Conservation (phyloP, 805 yeast species). For the Starmerella apis region DNA sequence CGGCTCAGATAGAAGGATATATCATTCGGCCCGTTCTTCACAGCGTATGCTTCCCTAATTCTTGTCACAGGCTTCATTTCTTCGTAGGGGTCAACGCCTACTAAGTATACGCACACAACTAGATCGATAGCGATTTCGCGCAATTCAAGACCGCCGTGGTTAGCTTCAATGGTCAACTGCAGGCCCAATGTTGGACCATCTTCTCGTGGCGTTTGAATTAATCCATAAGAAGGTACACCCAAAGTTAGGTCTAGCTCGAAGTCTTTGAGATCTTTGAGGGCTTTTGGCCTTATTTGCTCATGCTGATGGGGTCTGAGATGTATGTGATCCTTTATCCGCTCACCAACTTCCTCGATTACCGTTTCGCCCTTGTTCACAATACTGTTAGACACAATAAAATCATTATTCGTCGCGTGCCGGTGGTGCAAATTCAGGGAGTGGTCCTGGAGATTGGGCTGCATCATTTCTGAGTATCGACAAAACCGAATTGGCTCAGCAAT, state of each 20-base stretch:
- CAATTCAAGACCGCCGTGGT: background rate
- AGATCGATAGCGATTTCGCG: conserved; percentile 1
- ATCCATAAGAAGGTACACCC: background rate
- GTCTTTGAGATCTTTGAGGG: background rate
- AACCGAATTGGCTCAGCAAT: conserved; percentile 5
- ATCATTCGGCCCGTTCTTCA: conserved; percentile 3
- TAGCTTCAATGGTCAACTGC: background rate
- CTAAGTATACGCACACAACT: conserved; percentile 7
- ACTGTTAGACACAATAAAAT: background rate
- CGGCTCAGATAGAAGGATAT: background rate
- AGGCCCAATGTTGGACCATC: background rate
- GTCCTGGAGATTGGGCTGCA: background rate
- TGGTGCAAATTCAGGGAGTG: background rate
- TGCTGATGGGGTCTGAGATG: background rate
- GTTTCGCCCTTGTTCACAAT: background rate
- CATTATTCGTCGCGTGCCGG: background rate
- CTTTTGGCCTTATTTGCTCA: background rate
- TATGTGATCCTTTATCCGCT: too few species aligned
- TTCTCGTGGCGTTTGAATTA: background rate
- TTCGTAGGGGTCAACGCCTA: conserved; percentile 6
- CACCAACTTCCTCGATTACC: background rate
- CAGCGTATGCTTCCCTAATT: too few species aligned
- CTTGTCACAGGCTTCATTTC: background rate
- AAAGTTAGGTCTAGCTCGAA: background rate
- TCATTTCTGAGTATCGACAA: conserved; percentile 4